These are phyloP conservation scores for Tetrastigma voinierianum DNA, from an alignment of 164 flowering plant species.

Conservation along the genomic window DNA sequence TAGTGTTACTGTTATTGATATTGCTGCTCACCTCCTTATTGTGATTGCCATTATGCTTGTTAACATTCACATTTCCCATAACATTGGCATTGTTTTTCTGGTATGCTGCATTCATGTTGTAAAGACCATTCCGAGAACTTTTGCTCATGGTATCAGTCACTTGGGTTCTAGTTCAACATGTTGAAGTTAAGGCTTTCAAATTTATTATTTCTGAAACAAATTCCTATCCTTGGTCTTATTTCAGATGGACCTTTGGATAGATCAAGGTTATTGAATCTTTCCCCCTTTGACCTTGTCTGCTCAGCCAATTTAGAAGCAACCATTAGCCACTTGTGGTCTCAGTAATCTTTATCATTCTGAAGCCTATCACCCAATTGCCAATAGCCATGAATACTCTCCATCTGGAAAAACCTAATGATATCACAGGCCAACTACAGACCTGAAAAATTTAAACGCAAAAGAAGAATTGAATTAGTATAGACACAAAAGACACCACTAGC, in stretches of 20 bases:
- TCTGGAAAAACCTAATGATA: conserved; percentile 31
- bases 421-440: not conserved
- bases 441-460: not conserved
- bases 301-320: conserved; percentile 87
- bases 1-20: conserved; percentile 29
- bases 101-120: conserved; percentile 57
- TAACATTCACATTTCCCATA: conserved; percentile 35
- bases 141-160: conserved; percentile 42
- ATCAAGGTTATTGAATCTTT: conserved; percentile 82
- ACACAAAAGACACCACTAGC: not conserved
- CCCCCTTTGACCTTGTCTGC: conserved; percentile 78
- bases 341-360: conserved; percentile 67
- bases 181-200: conserved; percentile 66
- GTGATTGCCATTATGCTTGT: conserved; percentile 46
- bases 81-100: conserved; percentile 38
- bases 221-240: conserved; percentile 51
- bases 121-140: conserved; percentile 39
- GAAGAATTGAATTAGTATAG: not conserved
- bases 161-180: conserved; percentile 62
- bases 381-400: conserved; percentile 72
- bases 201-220: conserved; percentile 72
- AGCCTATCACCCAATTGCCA: conserved; percentile 94
- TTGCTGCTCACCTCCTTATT: conserved; percentile 44
- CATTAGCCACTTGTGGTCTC: conserved; percentile 81
- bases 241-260: conserved; percentile 57